Evolutionary conservation across 2,329 filamentous ascomycete species (phyloP).

Genomic region (Geoglossum cookeanum): DNA sequence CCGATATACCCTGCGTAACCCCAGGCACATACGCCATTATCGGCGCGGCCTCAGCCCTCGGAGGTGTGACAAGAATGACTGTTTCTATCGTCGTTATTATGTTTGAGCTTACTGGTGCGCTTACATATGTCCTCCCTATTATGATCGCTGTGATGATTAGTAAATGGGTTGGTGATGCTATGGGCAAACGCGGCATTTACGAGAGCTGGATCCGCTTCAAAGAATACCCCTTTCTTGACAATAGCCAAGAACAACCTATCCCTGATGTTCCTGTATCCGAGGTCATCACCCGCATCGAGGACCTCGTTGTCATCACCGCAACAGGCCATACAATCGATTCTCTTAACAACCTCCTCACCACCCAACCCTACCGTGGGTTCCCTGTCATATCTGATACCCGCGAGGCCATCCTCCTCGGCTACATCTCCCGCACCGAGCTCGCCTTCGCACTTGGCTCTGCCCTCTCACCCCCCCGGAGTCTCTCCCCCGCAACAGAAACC

Average conservation of each 20-base stretch:
- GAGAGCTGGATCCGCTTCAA: conserved; percentile 96
- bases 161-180: conserved; percentile 95
- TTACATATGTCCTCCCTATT: conserved; percentile 92
- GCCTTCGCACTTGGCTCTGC: conserved; percentile 57
- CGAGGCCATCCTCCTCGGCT: conserved; percentile 67
- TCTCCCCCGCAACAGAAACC: conserved; percentile 54
- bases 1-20: conserved; percentile 73
- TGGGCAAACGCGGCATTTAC: conserved; percentile 85
- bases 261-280: conserved; percentile 73
- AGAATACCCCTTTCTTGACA: conserved; percentile 88
- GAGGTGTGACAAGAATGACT: conserved; percentile 87
- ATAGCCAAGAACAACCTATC: conserved; percentile 57
- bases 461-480: conserved; percentile 32
- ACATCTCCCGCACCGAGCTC: conserved; percentile 84
- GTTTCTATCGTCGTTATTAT: conserved; percentile 98
- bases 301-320: conserved; percentile 72
- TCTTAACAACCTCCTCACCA: conserved; percentile 49
- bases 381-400: conserved; percentile 67
- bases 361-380: conserved; percentile 72
- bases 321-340: conserved; percentile 71
- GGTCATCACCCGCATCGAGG: conserved; percentile 84
- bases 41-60: conserved; percentile 82
- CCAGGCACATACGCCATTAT: conserved; percentile 94
- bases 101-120: conserved; percentile 91
- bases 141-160: conserved; percentile 98